These are phyloP conservation scores for Claviceps citrina DNA, from an alignment of 2,329 filamentous ascomycete genomes.

Conservation along the genomic window DNA sequence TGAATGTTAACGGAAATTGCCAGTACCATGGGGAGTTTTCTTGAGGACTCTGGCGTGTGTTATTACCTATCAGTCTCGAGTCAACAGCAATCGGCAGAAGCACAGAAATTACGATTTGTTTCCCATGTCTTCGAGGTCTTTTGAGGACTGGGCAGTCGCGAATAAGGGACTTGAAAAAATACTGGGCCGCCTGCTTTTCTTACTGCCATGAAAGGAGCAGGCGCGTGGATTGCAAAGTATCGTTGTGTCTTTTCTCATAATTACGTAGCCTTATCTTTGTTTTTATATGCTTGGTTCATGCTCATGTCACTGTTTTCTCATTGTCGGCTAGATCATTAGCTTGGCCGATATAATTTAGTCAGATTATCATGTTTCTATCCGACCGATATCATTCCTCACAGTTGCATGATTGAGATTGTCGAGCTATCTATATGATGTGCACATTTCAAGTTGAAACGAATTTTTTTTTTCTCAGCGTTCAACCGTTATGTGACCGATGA, in stretches of 20 bases:
- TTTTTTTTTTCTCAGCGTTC: too few relatives aligned
- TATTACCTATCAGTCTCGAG: background rate
- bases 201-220: background rate
- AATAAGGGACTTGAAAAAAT: background rate
- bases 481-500: too few relatives aligned
- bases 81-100: background rate
- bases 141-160: constrained; percentile 2
- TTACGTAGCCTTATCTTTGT: constrained; percentile 21
- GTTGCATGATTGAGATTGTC: background rate
- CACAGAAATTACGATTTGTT: background rate
- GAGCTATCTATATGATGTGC: too few relatives aligned
- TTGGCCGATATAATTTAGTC: constrained; percentile 31
- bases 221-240: constrained; percentile 5
- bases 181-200: background rate
- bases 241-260: constrained; percentile 12
- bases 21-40: constrained; percentile 4
- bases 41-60: background rate
- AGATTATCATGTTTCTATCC: constrained; percentile 21
- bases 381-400: background rate
- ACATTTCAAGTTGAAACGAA: too few relatives aligned
- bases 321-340: constrained; percentile 23
- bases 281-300: constrained; percentile 11
- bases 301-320: constrained; percentile 16
- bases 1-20: constrained; percentile 16
- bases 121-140: background rate